Percentiles rank a stretch among this genome's conserved stretches.
Conservation (phyloP, 305 asterid genomes). For the Fraxinus ornus region DNA sequence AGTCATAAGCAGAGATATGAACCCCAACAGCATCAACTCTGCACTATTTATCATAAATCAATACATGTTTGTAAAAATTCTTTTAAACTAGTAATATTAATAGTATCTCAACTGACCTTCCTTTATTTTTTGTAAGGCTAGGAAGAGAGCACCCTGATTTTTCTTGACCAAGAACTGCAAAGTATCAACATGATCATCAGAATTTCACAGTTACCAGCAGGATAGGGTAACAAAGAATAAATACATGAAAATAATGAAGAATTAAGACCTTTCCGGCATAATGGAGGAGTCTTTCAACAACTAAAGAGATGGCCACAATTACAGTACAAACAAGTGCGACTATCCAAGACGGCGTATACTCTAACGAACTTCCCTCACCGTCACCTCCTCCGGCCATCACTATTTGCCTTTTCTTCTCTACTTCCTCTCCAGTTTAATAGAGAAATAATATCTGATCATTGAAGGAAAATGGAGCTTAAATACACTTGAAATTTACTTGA, state of each 20-base stretch:
- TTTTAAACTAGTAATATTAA: not conserved
- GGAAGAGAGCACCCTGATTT: conserved; percentile 51
- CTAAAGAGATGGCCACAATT: conserved; percentile 60
- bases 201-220: not conserved
- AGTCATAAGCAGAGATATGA: conserved; percentile 61
- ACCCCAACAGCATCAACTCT: conserved; percentile 77
- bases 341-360: conserved; percentile 73
- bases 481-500: not conserved
- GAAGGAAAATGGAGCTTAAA: not conserved
- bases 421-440: not conserved
- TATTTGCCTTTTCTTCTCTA: conserved; percentile 57
- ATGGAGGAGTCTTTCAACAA: conserved; percentile 57
- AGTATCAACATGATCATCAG: not conserved
- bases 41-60: conserved; percentile 16
- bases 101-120: conserved; percentile 42
- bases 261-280: not conserved
- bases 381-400: conserved; percentile 54
- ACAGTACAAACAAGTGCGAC: conserved; percentile 62
- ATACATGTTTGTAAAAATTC: not conserved
- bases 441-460: not conserved
- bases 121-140: conserved; percentile 65
- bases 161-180: conserved; percentile 52
- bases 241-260: not conserved
- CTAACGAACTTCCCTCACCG: conserved; percentile 33
- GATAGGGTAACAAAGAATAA: conserved; percentile 18